Conservation (phyloP, 2,329 filamentous ascomycete genomes). For the Bipolaris oryzae region DNA sequence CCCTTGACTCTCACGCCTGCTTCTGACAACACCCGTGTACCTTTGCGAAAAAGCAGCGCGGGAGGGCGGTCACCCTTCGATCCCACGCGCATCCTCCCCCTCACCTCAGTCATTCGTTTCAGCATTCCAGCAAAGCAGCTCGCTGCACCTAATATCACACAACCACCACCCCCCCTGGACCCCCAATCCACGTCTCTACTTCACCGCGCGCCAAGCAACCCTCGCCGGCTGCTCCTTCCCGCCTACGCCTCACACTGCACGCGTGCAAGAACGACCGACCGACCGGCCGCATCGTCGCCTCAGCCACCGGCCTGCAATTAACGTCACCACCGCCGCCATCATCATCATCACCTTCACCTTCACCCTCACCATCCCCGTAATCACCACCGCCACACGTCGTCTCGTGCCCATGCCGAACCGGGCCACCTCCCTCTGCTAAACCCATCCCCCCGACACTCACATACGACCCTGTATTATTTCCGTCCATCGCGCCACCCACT, state of each 20-base stretch:
- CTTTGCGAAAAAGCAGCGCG: constrained; percentile 19
- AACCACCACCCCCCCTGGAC: constrained; percentile 2
- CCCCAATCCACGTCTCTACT: constrained; percentile 11
- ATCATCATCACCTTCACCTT: neutral
- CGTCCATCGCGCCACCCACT: constrained; percentile 26
- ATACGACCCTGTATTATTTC: constrained; percentile 29
- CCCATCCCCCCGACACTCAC: constrained; percentile 9
- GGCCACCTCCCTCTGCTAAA: constrained; percentile 22
- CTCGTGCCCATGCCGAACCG: constrained; percentile 24
- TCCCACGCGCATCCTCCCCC: constrained; percentile 23
- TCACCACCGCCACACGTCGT: neutral
- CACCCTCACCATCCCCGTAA: neutral
- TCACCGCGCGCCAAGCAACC: constrained; percentile 28
- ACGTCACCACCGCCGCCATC: neutral
- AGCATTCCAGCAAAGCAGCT: constrained; percentile 20
- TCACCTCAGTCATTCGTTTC: constrained; percentile 51
- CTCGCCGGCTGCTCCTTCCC: constrained; percentile 29
- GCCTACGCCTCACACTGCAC: constrained; percentile 22
- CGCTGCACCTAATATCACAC: constrained; percentile 26
- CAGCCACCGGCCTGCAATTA: neutral
- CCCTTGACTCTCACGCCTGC: constrained; percentile 20
- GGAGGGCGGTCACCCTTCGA: constrained; percentile 24
- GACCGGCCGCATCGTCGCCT: neutral
- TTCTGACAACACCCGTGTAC: constrained; percentile 21
- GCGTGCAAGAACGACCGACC: constrained; percentile 20